Evolutionary conservation across 1,284 basidiomycete species (phyloP).

Genomic region (Cryptococcus depauperatus): DNA sequence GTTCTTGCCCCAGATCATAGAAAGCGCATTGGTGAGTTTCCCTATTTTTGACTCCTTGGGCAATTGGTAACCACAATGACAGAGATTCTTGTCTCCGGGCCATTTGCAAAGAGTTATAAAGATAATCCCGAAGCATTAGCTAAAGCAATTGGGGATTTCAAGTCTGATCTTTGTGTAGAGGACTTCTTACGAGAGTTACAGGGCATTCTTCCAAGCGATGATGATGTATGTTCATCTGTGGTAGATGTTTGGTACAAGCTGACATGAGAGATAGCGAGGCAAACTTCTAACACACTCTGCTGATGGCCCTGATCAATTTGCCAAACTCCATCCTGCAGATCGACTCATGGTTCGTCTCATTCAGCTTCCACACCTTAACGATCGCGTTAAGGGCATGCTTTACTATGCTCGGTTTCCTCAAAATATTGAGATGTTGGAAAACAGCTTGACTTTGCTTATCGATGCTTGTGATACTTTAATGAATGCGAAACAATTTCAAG

Average conservation of each 20-base stretch:
- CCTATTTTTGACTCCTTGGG: slow-evolving; percentile 9
- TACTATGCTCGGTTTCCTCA: slow-evolving; percentile 82
- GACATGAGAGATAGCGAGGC: slow-evolving; percentile 54
- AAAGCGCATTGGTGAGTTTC: slow-evolving; percentile 69
- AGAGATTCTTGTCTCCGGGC: slow-evolving; percentile 85
- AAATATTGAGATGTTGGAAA: slow-evolving; percentile 55
- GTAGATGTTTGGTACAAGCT: not conserved
- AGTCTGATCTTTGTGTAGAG: slow-evolving; percentile 74
- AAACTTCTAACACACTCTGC: slow-evolving; percentile 77
- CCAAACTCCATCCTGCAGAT: slow-evolving; percentile 83
- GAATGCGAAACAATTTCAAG: slow-evolving; percentile 73
- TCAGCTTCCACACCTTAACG: slow-evolving; percentile 84
- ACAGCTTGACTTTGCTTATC: slow-evolving; percentile 71
- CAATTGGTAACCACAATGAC: slow-evolving; percentile 9
- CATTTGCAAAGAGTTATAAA: slow-evolving; percentile 55
- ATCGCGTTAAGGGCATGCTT: slow-evolving; percentile 88
- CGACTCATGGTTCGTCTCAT: slow-evolving; percentile 95
- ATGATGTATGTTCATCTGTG: slow-evolving; percentile 57
- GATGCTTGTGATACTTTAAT: slow-evolving; percentile 69
- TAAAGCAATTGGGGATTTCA: slow-evolving; percentile 72
- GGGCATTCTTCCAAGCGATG: slow-evolving; percentile 76
- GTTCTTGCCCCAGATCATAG: slow-evolving; percentile 84
- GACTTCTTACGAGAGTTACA: slow-evolving; percentile 79
- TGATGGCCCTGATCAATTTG: slow-evolving; percentile 71
- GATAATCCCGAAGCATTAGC: slow-evolving; percentile 72